phyloP scores from a whole-genome alignment of 441 rosid species.

The Macaranga tanarius region DNA sequence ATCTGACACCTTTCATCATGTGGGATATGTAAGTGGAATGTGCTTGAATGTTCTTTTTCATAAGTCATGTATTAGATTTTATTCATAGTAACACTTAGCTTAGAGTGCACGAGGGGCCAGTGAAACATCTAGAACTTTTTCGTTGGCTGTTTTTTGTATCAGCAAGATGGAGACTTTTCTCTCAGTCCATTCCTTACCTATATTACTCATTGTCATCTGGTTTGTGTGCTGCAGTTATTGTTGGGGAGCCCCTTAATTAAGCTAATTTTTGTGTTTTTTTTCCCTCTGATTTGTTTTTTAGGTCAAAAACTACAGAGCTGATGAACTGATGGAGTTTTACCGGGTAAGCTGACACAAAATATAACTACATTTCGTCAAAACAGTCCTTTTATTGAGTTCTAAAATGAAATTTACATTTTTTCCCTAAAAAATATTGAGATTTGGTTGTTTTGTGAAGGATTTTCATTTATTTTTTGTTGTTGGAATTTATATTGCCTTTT shows the following conservation, averaged over 20 bases:
- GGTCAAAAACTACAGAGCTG: constrained; percentile 79
- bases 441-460: background rate
- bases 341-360: constrained; percentile 44
- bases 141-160: background rate
- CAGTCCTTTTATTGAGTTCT: background rate
- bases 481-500: background rate
- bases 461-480: background rate
- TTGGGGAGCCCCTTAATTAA: constrained; percentile 4
- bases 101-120: background rate
- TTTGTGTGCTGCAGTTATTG: background rate
- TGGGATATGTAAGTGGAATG: background rate
- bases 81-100: background rate
- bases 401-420: background rate
- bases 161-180: background rate
- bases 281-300: constrained; percentile 23
- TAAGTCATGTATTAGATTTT: background rate
- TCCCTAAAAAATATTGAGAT: background rate
- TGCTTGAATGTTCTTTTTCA: background rate
- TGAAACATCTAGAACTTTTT: background rate
- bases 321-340: constrained; percentile 82
- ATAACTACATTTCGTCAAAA: background rate
- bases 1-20: background rate
- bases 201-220: background rate
- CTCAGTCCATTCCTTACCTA: background rate
- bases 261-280: background rate